Base-by-base conservation (phyloP, 257 asterid species). In the Cynanchum wilfordii region DNA sequence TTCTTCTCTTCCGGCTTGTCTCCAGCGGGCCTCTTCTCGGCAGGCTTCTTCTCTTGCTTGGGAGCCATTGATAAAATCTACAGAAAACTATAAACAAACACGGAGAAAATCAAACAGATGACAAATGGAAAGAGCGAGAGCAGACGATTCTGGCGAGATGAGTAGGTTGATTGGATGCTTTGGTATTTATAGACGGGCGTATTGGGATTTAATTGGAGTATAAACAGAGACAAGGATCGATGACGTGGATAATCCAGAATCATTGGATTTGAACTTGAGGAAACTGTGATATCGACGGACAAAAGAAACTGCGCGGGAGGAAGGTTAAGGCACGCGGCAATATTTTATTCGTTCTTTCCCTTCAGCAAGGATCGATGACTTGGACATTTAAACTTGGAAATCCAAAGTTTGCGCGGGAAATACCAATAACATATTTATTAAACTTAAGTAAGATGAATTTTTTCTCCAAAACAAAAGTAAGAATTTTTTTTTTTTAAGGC, bases 11-110 rank as follows among this genome's bases (percentile, higher is more conserved):
- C 80, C 8, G 57, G 27, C 20, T 56, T 71, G 22, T 71, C 55
- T 25, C 40, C 75, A 2, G 76, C 67, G 8, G 80, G 66, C 30
- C 65, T 76, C 75, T 76, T 69, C 70, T 69, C 79, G 3, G 75
- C 75, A 17, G 58, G 73, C 40, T 76, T 76, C 72, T 76, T 76
- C 52, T 77, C 76, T 16, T 17, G 68, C 67, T 69, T 78, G 7
- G 78, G 82, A 2, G 83, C 83, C 83, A 79, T 79, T 57, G 70
- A 5, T 33, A 13, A 29, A 20, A 20, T n/a, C 13, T 13, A 20
- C 0, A 10, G 22, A 17, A 33, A 57, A 6, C n/a, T 22, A 7
- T 42, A 5, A 16, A 66, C 22, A 72, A 64, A 7, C 5, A 29
- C 17, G 1, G 55, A 50, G 58, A 16, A 15, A 40, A 7, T 55